phyloP scores from a whole-genome alignment of 2,329 filamentous ascomycete species.

The Magnaporthiopsis incrustans region DNA sequence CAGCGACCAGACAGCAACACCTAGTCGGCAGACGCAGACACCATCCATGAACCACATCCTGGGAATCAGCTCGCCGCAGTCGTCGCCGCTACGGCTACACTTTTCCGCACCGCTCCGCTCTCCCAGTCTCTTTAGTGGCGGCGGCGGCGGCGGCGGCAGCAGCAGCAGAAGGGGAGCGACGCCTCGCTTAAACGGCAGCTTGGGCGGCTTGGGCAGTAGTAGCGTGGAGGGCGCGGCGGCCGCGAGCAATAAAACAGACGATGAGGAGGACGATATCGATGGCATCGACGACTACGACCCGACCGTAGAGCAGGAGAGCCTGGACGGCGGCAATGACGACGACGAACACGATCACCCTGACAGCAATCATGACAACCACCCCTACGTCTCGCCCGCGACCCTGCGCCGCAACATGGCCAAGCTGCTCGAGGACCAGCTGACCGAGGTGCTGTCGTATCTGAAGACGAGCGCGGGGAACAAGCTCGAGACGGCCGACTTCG shows the following conservation, averaged over 20 bases:
- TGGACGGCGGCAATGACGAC: not conserved
- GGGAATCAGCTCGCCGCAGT: constrained; percentile 20
- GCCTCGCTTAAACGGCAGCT: not conserved
- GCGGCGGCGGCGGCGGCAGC: no score
- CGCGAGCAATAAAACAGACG: not conserved
- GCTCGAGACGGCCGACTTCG: not conserved
- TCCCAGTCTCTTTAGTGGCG: not conserved
- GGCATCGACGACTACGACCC: not conserved
- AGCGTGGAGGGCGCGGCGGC: not conserved
- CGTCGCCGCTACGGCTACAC: constrained; percentile 23
- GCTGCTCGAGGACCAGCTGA: not conserved
- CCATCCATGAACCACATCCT: constrained; percentile 19
- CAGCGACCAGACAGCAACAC: not conserved
- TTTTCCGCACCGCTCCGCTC: constrained; percentile 16
- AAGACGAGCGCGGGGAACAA: constrained; percentile 2
- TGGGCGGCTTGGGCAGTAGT: not conserved
- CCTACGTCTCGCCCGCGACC: not conserved
- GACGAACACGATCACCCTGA: not conserved
- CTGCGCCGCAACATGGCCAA: not conserved
- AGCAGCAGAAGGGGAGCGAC: no score
- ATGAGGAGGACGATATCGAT: not conserved
- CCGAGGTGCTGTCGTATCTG: not conserved
- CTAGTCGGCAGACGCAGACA: not conserved
- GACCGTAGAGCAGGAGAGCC: not conserved
- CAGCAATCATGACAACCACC: no score